phyloP scores from a whole-genome alignment of 1,139 yeast genomes.

The Yamadazyma pseudoaaseri region DNA sequence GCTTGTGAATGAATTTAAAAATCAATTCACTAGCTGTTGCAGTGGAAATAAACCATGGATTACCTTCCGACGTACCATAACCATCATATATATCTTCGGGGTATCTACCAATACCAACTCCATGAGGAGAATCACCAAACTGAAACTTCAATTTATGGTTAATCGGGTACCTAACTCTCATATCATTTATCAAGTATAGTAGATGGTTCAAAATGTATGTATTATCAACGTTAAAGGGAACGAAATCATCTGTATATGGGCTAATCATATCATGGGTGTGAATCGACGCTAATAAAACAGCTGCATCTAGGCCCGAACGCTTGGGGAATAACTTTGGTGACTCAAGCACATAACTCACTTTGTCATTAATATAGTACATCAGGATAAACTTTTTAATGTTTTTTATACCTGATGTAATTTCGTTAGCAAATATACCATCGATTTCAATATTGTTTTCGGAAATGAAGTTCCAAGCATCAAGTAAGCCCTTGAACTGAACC shows the following conservation, averaged over 20 bases:
- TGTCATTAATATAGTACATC: constrained; percentile 36
- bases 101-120: constrained; percentile 85
- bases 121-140: constrained; percentile 35
- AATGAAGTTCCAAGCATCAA: constrained; percentile 54
- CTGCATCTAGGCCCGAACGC: constrained; percentile 79
- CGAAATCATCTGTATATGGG: constrained; percentile 13
- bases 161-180: constrained; percentile 74
- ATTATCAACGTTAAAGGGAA: constrained; percentile 64
- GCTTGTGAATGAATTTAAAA: constrained; percentile 34
- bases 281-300: constrained; percentile 67
- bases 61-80: constrained; percentile 68
- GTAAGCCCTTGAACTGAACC: constrained; percentile 69
- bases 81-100: constrained; percentile 95
- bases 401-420: constrained; percentile 23
- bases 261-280: constrained; percentile 55
- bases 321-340: constrained; percentile 52
- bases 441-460: constrained; percentile 18
- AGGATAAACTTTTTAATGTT: constrained; percentile 37
- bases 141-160: constrained; percentile 44
- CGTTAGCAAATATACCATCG: constrained; percentile 20
- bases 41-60: constrained; percentile 94
- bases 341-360: constrained; percentile 61
- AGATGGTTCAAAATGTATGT: constrained; percentile 57
- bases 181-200: constrained; percentile 56
- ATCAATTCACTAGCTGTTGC: constrained; percentile 71